Percentiles rank a stretch among this genome's conserved stretches.
Evolutionary conservation across 1,139 yeast species (phyloP).

Genomic region (Diutina neorugosa): DNA sequence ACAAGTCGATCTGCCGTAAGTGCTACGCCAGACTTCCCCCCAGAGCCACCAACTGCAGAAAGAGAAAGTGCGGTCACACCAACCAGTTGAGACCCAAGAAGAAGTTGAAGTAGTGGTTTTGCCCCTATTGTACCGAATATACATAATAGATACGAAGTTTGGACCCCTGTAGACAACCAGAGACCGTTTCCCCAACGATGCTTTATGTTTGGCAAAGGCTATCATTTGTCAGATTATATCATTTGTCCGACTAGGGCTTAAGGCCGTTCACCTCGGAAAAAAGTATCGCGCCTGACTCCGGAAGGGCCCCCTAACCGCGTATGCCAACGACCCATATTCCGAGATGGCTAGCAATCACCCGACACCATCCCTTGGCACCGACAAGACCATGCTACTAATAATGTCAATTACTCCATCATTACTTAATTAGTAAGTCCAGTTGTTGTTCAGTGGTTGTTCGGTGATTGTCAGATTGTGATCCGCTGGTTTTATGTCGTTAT

Average conservation of each 20-base stretch:
- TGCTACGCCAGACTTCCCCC: conserved; percentile 99
- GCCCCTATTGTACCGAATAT: neutral
- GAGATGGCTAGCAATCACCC: neutral
- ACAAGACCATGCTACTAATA: neutral
- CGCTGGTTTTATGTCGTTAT: too few relatives aligned
- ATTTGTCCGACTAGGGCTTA: too few relatives aligned
- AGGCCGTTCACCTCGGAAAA: too few relatives aligned
- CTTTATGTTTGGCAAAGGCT: too few relatives aligned
- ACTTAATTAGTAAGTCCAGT: too few relatives aligned
- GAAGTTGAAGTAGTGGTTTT: conserved; percentile 74
- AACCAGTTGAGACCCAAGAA: conserved; percentile 99
- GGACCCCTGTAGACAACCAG: neutral
- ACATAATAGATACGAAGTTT: conserved; percentile 2
- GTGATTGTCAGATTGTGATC: too few relatives aligned
- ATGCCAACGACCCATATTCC: too few relatives aligned
- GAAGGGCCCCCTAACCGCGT: neutral
- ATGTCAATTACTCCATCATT: neutral
- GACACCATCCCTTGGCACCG: neutral
- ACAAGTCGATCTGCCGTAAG: conserved; percentile 97
- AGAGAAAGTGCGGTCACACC: conserved; percentile 99
- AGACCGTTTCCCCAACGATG: too few relatives aligned
- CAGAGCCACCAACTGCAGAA: conserved; percentile 99
- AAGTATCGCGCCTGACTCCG: neutral
- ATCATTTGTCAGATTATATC: too few relatives aligned
- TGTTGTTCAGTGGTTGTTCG: too few relatives aligned